Evolutionary conservation across 345 rosid genomes (phyloP).

Genomic region (Citrus trifoliata): DNA sequence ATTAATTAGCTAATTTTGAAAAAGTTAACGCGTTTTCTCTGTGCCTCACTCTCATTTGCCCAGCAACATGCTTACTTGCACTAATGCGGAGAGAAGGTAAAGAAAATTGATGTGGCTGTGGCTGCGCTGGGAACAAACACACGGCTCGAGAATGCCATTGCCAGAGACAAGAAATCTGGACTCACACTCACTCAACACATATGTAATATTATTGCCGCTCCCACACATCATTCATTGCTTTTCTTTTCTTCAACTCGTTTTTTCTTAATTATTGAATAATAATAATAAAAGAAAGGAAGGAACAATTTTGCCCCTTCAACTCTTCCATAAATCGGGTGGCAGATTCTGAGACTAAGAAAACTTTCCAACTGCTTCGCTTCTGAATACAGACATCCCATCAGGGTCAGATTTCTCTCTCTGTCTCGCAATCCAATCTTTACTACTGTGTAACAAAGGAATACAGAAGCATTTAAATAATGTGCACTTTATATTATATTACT

Average conservation of each 20-base stretch:
- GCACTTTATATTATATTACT: not conserved
- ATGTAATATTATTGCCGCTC: constrained; percentile 12
- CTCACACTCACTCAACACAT: not conserved
- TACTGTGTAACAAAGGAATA: not conserved
- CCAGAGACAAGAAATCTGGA: not conserved
- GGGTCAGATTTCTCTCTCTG: not conserved
- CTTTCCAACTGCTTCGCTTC: not conserved
- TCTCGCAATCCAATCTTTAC: not conserved
- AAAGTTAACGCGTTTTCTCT: constrained; percentile 4
- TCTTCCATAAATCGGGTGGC: constrained; percentile 11
- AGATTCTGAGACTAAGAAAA: not conserved
- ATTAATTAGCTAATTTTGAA: not conserved
- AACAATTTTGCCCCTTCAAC: not conserved
- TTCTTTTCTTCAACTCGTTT: not conserved
- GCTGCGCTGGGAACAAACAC: constrained; percentile 25
- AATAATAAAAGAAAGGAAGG: no score
- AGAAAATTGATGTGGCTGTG: no score
- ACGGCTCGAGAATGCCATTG: constrained; percentile 33
- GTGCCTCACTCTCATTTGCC: no score
- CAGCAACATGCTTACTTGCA: no score
- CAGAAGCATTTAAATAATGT: not conserved
- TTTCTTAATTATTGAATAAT: no score
- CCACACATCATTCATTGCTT: constrained; percentile 10
- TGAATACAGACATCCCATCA: not conserved
- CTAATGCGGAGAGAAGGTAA: no score